Percentiles rank a stretch among this genome's conserved stretches.
phyloP scores from a whole-genome alignment of 768 basidiomycete genomes.

The Daedaleopsis sinensis region DNA sequence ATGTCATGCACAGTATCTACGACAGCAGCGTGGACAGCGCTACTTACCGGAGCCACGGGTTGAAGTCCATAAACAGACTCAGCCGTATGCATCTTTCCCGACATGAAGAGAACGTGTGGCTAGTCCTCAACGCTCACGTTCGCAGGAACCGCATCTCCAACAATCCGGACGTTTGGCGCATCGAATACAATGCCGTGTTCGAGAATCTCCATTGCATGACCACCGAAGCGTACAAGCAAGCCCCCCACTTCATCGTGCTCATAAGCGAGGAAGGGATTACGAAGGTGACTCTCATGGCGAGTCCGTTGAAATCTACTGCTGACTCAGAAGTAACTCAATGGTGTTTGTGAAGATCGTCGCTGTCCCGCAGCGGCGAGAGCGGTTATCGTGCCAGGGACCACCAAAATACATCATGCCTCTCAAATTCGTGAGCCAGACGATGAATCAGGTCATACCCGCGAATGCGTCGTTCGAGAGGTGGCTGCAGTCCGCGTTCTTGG shows the following conservation, averaged over 20 bases:
- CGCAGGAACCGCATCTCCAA: slow-evolving; percentile 33
- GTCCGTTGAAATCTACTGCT: slow-evolving; percentile 28
- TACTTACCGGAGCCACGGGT: too few relatives aligned
- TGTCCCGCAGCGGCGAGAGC: slow-evolving; percentile 40
- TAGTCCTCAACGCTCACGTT: not conserved
- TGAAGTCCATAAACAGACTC: too few relatives aligned
- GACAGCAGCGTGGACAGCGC: too few relatives aligned
- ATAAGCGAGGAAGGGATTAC: slow-evolving; percentile 52
- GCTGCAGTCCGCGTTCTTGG: not conserved
- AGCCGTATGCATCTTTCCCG: too few relatives aligned
- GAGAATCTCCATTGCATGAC: slow-evolving; percentile 51
- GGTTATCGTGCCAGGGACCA: slow-evolving; percentile 21
- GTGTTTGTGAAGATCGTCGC: slow-evolving; percentile 26
- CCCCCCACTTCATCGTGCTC: slow-evolving; percentile 50
- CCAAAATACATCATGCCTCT: slow-evolving; percentile 40
- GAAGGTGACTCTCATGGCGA: slow-evolving; percentile 57
- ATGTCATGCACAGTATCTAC: too few relatives aligned
- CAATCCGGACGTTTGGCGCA: slow-evolving; percentile 54
- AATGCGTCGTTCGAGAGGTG: slow-evolving; percentile 41
- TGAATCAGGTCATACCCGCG: slow-evolving; percentile 43
- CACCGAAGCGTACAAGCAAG: slow-evolving; percentile 51
- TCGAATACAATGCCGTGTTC: slow-evolving; percentile 53
- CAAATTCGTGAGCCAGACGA: slow-evolving; percentile 37
- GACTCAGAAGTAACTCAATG: not conserved
- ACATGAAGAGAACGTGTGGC: too few relatives aligned